A percentile compares a stretch with the other conserved stretches of the same genome.
phyloP scores from a whole-genome alignment of 768 basidiomycete genomes.

The Coprinopsis cinerea region DNA sequence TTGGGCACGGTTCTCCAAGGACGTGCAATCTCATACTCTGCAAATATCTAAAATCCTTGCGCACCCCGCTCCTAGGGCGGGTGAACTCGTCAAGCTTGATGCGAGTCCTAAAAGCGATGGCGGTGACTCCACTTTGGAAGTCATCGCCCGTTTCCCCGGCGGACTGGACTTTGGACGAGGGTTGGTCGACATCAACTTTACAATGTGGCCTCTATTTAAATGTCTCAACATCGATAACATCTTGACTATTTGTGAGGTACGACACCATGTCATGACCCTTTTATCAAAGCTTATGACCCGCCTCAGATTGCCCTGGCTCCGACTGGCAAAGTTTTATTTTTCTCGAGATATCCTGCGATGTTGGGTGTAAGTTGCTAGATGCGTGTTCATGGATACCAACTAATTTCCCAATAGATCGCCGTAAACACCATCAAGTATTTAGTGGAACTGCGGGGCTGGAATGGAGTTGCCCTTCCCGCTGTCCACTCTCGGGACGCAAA shows the following conservation, averaged over 20 bases:
- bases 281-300: constrained; percentile 18
- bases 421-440: constrained; percentile 90
- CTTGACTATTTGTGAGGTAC: constrained; percentile 84
- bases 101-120: constrained; percentile 63
- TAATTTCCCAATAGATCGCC: constrained; percentile 60
- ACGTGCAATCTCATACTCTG: constrained; percentile 87
- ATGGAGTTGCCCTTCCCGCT: constrained; percentile 75
- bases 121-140: constrained; percentile 57
- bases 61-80: constrained; percentile 81
- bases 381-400: too few relatives aligned
- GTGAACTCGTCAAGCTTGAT: constrained; percentile 80
- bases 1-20: constrained; percentile 92
- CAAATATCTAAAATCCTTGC: constrained; percentile 86
- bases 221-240: constrained; percentile 91
- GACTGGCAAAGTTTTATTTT: constrained; percentile 81
- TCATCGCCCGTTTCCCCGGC: constrained; percentile 88
- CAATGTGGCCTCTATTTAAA: constrained; percentile 96
- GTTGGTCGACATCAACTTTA: constrained; percentile 90
- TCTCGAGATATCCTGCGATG: constrained; percentile 87
- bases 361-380: constrained; percentile 60
- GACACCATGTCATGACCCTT: constrained; percentile 4
- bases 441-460: constrained; percentile 91
- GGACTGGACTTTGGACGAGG: constrained; percentile 90
- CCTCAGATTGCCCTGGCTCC: constrained; percentile 77
- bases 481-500: constrained; percentile 88